Conservation (phyloP, 176 grass and related monocot genomes). For the Neostapfia colusana region DNA sequence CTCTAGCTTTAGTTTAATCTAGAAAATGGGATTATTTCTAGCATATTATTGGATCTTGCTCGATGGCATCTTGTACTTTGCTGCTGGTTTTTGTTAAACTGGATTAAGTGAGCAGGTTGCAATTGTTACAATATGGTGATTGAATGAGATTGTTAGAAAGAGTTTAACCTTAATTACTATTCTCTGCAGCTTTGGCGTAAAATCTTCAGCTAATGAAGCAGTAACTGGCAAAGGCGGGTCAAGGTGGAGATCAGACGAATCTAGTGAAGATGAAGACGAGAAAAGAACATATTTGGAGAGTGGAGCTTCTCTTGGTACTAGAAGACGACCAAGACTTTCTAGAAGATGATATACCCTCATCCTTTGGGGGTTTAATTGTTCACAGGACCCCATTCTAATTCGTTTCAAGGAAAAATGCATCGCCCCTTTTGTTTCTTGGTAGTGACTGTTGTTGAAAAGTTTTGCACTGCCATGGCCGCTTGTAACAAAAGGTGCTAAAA, state of each 20-base stretch:
- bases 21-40: no score
- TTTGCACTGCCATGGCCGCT: neutral
- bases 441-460: neutral
- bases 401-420: neutral
- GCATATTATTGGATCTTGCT: neutral
- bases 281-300: conserved; percentile 13
- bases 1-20: no score
- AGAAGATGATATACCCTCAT: conserved; percentile 40
- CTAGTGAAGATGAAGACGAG: conserved; percentile 69
- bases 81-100: neutral
- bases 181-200: conserved; percentile 38
- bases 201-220: conserved; percentile 27
- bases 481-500: conserved; percentile 1
- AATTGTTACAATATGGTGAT: neutral
- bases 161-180: neutral
- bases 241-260: conserved; percentile 81
- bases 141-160: neutral
- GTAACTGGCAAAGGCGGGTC: conserved; percentile 39
- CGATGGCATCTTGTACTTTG: neutral
- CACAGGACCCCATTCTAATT: neutral
- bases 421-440: neutral
- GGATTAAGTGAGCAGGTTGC: neutral
- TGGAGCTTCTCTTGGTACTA: conserved; percentile 38
- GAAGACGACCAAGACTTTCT: conserved; percentile 47
- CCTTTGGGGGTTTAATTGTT: neutral